phyloP scores from a whole-genome alignment of 352 stramenopile genomes.

The Hyaloperonospora brassicae region DNA sequence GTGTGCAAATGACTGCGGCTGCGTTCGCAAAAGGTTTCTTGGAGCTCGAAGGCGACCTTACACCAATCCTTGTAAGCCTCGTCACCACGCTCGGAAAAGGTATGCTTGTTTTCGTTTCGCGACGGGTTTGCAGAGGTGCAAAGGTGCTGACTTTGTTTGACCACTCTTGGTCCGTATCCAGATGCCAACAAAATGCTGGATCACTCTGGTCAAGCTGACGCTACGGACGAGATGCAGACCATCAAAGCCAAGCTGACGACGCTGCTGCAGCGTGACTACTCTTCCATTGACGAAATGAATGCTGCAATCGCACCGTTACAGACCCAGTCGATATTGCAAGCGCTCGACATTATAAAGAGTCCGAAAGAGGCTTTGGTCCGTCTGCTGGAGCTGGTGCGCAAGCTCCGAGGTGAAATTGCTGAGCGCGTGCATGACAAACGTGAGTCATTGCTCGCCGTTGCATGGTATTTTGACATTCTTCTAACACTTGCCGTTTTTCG shows the following conservation, averaged over 20 bases:
- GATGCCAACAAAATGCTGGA: conserved; percentile 97
- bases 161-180: conserved; percentile 8
- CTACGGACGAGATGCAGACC: conserved; percentile 85
- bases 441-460: conserved; percentile 21
- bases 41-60: conserved; percentile 97
- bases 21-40: conserved; percentile 99
- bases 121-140: conserved; percentile 4
- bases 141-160: background rate
- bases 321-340: conserved; percentile 68
- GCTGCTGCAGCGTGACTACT: conserved; percentile 83
- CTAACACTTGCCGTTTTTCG: conserved; percentile 3
- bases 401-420: conserved; percentile 69
- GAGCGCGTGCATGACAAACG: conserved; percentile 59
- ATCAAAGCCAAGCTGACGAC: conserved; percentile 86
- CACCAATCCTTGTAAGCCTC: conserved; percentile 97
- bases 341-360: conserved; percentile 76
- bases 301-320: conserved; percentile 59
- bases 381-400: conserved; percentile 72
- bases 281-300: conserved; percentile 54
- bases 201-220: conserved; percentile 95
- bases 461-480: background rate
- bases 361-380: conserved; percentile 60
- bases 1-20: conserved; percentile 99
- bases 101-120: conserved; percentile 15
- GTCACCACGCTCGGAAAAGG: conserved; percentile 81